Conservation (phyloP, 306 rosid species). For the Quercus agrifolia region DNA sequence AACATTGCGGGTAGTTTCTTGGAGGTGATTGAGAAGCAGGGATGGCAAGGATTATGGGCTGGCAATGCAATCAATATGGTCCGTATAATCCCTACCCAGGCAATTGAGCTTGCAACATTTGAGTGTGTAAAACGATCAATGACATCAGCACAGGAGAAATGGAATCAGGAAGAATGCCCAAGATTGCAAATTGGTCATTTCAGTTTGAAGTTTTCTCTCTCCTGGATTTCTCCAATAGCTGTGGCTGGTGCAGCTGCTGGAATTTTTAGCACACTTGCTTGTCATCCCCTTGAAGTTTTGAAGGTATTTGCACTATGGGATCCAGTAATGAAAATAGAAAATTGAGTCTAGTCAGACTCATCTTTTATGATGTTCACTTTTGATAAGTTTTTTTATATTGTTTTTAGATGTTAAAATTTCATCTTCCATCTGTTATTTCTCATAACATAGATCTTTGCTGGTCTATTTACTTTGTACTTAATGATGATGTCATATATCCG, state of each 20-base stretch:
- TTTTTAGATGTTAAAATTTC: not conserved
- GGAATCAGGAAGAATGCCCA: conserved; percentile 48
- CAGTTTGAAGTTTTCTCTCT: conserved; percentile 52
- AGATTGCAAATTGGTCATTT: conserved; percentile 64
- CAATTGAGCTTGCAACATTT: conserved; percentile 85
- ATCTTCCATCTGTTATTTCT: not conserved
- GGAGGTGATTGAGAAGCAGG: conserved; percentile 89
- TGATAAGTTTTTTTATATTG: no score
- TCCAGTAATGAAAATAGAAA: not conserved
- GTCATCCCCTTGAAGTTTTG: conserved; percentile 97
- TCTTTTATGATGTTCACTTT: not conserved
- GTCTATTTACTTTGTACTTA: not conserved
- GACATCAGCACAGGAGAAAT: conserved; percentile 67
- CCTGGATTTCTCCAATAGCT: conserved; percentile 95
- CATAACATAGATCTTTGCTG: not conserved
- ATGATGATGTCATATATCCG: not conserved
- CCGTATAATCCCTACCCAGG: conserved; percentile 93
- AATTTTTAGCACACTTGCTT: conserved; percentile 66
- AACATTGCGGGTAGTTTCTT: conserved; percentile 69
- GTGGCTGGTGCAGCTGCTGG: conserved; percentile 98
- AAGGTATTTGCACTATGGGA: conserved; percentile 51
- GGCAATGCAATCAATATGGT: conserved; percentile 92
- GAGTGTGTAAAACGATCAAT: conserved; percentile 75
- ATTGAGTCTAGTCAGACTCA: not conserved
- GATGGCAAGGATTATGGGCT: conserved; percentile 98